Base-by-base conservation (phyloP, 2,329 filamentous ascomycete genomes). In the Talaromyces amestolkiae region DNA sequence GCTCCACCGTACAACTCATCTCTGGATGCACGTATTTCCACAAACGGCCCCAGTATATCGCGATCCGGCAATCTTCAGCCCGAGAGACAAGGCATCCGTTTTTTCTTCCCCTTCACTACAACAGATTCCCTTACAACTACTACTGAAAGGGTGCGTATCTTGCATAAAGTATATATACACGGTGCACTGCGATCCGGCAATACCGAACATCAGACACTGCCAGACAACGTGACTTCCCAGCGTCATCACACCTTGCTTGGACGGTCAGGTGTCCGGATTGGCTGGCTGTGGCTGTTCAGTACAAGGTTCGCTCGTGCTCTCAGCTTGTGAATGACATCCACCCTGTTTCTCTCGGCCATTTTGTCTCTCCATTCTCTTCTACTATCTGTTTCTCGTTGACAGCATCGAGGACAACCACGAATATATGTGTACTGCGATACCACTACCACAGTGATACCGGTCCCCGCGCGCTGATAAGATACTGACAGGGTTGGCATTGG, bases 221-320 rank as follows among this genome's bases (percentile, higher is more conserved):
- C 22, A 51, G 19, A 22, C 24, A 62, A 62, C 64, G 49, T 62
- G 59, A 56, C 64, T 56, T 19, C 31, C 47, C 15, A 33, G 47
- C 45, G 43, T 51, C 63, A 35, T 64, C 56, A 35, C 63, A 51
- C 59, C 59, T 41, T 35, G 13, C 58, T 35, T 24, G 6, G 35
- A 49, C 60, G 59, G 64, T 66, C 64, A 63, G 64, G 53, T 62
- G 64, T 59, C 15, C 17, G 37, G 53, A 33, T 39, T 41, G 22
- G 31, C 49, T 53, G 49, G 61, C 39, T n/a, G 31, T 22, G 41
- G 41, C 41, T 49, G 35, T 19, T 41, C 37, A 63, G 24, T 19
- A 15, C 19, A 22, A 31, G 39, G 35, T 19, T 45, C 45, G 37
- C 56, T 59, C 56, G 56, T 45, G 33, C 27, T 19, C 33, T 61